phyloP scores from a whole-genome alignment of 2,329 filamentous ascomycete genomes.

The Xylariaceae sp. region DNA sequence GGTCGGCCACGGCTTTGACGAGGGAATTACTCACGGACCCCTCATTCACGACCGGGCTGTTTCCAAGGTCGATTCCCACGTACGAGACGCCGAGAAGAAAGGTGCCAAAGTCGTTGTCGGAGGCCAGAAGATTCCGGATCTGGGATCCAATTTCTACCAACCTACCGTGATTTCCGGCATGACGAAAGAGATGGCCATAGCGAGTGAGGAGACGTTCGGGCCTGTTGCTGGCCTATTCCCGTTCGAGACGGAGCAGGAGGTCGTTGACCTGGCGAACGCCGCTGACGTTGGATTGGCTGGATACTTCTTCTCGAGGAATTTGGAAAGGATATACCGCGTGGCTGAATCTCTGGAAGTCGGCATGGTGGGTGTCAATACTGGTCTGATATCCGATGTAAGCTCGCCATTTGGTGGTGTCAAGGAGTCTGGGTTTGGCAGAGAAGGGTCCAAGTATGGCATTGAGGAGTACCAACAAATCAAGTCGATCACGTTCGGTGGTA shows the following conservation, averaged over 20 bases:
- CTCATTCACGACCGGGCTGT: conserved; percentile 81
- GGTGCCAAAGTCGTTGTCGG: conserved; percentile 71
- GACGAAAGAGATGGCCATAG: conserved; percentile 77
- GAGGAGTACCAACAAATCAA: conserved; percentile 72
- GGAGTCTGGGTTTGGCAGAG: conserved; percentile 72
- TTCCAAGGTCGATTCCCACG: conserved; percentile 71
- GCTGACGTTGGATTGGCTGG: conserved; percentile 84
- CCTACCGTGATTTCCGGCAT: conserved; percentile 86
- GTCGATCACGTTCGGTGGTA: conserved; percentile 51
- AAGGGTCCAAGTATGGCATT: conserved; percentile 72
- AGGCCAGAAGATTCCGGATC: conserved; percentile 64
- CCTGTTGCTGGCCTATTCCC: conserved; percentile 86
- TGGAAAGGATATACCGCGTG: conserved; percentile 55
- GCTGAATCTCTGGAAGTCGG: conserved; percentile 72
- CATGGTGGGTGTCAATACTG: conserved; percentile 83
- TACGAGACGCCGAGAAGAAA: conserved; percentile 71
- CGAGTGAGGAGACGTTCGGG: conserved; percentile 89
- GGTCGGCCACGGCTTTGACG: conserved; percentile 67
- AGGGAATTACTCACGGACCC: conserved; percentile 70
- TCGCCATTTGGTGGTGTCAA: conserved; percentile 74
- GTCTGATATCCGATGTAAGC: conserved; percentile 54
- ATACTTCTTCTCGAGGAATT: conserved; percentile 77
- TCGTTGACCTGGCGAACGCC: conserved; percentile 74
- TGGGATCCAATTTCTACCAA: conserved; percentile 82
- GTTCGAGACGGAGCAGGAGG: conserved; percentile 84